Evolutionary conservation across 2,329 filamentous ascomycete species (phyloP).

Genomic region (Fusarium goolgardi): DNA sequence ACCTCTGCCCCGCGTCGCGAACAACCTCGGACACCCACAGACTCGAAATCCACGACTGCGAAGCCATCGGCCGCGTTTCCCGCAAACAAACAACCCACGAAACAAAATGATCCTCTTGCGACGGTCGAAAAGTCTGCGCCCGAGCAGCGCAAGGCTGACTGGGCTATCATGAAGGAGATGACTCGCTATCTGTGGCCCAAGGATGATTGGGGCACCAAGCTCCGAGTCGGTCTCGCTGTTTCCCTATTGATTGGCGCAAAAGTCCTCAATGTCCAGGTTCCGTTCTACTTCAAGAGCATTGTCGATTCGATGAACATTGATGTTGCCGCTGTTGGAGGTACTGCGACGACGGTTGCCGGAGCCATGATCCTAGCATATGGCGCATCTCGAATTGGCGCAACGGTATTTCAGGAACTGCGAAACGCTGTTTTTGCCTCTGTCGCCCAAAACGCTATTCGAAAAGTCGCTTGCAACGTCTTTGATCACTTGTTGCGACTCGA

Average conservation of each 20-base stretch:
- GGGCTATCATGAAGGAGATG: constrained; percentile 99
- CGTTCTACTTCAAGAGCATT: constrained; percentile 99
- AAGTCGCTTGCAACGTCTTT: constrained; percentile 92
- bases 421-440: constrained; percentile 98
- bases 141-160: constrained; percentile 95
- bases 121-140: constrained; percentile 67
- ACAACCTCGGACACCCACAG: constrained; percentile 39
- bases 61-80: constrained; percentile 38
- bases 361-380: constrained; percentile 96
- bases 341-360: constrained; percentile 87
- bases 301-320: constrained; percentile 99
- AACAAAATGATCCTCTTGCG: constrained; percentile 50
- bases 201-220: constrained; percentile 76
- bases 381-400: constrained; percentile 85
- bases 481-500: constrained; percentile 89
- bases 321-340: constrained; percentile 85
- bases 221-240: constrained; percentile 87
- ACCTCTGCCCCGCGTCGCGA: constrained; percentile 49
- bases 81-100: constrained; percentile 36
- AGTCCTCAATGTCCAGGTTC: constrained; percentile 95
- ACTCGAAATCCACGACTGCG: constrained; percentile 35
- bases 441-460: constrained; percentile 94
- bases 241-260: constrained; percentile 88
- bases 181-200: constrained; percentile 96
- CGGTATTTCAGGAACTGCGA: constrained; percentile 89